phyloP scores from a whole-genome alignment of 768 basidiomycete genomes.

The Antrodiella citrinella region DNA sequence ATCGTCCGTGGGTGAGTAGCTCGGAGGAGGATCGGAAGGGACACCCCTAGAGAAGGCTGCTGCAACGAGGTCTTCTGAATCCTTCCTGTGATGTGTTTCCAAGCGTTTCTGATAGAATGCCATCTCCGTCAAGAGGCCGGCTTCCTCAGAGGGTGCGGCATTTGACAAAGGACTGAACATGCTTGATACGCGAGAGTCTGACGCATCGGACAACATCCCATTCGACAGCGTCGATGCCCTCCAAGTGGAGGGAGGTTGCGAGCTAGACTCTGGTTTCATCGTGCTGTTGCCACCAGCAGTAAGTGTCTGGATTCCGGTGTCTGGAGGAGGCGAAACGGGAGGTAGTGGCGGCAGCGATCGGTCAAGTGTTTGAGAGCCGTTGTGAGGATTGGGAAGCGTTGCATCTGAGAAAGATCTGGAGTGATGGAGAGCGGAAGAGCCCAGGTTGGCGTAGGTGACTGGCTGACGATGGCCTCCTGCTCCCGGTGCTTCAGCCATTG shows the following conservation, averaged over 20 bases:
- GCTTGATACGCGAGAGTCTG: background rate
- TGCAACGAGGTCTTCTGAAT: conserved; percentile 7
- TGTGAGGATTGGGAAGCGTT: conserved; percentile 11
- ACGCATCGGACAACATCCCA: background rate
- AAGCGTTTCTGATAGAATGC: conserved; percentile 17
- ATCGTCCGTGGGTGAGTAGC: conserved; percentile 5
- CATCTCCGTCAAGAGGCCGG: background rate
- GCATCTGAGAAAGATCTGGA: conserved; percentile 1
- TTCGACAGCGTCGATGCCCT: background rate
- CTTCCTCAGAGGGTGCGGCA: background rate
- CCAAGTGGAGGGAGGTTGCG: background rate
- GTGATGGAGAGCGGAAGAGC: background rate
- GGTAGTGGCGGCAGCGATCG: conserved; percentile 4
- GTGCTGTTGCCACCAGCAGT: too few relatives aligned
- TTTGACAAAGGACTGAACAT: background rate
- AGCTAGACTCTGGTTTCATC: too few relatives aligned
- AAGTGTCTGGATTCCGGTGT: too few relatives aligned
- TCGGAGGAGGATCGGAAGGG: conserved; percentile 15
- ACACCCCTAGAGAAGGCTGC: conserved; percentile 1
- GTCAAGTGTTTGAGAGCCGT: conserved; percentile 1
- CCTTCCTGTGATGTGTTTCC: conserved; percentile 19
- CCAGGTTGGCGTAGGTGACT: background rate
- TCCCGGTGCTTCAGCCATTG: too few relatives aligned
- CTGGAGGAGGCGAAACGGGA: too few relatives aligned
- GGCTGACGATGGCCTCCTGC: background rate